phyloP scores from a whole-genome alignment of 2,329 filamentous ascomycete species.

The Aspergillus nomiae region DNA sequence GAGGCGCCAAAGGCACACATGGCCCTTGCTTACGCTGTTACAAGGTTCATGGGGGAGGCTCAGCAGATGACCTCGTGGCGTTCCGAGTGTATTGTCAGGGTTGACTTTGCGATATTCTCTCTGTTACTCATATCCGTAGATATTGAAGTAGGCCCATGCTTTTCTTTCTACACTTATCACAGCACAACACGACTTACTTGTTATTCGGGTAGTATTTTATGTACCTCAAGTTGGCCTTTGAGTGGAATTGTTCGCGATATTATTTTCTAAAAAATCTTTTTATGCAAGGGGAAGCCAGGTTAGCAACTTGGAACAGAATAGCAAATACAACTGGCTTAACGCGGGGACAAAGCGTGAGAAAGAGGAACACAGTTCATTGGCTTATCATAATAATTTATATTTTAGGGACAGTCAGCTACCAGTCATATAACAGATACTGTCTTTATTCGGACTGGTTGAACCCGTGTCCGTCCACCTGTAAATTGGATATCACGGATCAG shows the following conservation, averaged over 20 bases:
- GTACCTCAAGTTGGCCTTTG: background rate
- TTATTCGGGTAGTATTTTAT: background rate
- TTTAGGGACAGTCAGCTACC: background rate
- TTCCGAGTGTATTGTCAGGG: background rate
- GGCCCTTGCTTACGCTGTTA: background rate
- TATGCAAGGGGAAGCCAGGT: background rate
- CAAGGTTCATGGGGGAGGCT: background rate
- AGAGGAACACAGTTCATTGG: background rate
- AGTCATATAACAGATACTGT: background rate
- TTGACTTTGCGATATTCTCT: background rate
- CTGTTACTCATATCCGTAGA: background rate
- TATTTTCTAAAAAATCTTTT: background rate
- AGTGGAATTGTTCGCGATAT: background rate
- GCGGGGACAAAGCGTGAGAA: no score
- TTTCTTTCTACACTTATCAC: background rate
- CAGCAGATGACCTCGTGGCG: background rate
- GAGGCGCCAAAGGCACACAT: background rate
- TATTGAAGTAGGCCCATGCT: background rate
- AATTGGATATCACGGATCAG: background rate
- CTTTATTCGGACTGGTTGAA: background rate
- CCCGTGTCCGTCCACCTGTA: background rate
- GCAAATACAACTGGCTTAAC: background rate
- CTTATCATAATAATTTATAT: background rate
- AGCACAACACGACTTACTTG: background rate
- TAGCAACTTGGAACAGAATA: background rate